Evolutionary conservation across 306 rosid species (phyloP).

Genomic region (Glycine tomentella): DNA sequence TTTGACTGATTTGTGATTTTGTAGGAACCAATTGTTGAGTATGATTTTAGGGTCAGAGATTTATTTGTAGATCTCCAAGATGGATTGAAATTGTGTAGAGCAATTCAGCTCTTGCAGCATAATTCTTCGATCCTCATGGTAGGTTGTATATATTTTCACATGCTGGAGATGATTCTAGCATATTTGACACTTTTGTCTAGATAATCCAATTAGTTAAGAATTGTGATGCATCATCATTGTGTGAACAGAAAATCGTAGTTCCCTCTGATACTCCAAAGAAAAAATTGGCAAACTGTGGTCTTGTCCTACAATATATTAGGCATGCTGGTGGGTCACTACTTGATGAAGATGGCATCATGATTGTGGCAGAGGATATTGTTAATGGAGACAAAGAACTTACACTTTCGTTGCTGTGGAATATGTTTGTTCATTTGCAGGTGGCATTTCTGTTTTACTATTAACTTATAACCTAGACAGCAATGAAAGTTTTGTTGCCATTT

Average conservation of each 20-base stretch:
- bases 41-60: conserved; percentile 76
- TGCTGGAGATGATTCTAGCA: conserved; percentile 32
- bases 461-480: conserved; percentile 16
- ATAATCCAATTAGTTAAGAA: conserved; percentile 37
- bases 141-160: conserved; percentile 22
- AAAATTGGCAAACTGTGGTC: conserved; percentile 74
- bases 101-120: conserved; percentile 80
- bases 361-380: conserved; percentile 72
- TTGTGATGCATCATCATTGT: conserved; percentile 50
- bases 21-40: conserved; percentile 80
- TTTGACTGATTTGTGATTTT: conserved; percentile 44
- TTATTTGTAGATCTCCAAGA: conserved; percentile 88
- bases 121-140: conserved; percentile 85
- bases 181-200: conserved; percentile 3
- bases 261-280: conserved; percentile 86
- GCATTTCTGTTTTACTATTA: conserved; percentile 16
- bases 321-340: conserved; percentile 76
- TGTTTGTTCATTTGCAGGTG: conserved; percentile 91
- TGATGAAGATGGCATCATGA: conserved; percentile 79
- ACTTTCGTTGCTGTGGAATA: conserved; percentile 87
- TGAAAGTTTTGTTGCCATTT: conserved; percentile 38
- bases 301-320: conserved; percentile 77
- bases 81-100: conserved; percentile 86
- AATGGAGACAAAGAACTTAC: conserved; percentile 87
- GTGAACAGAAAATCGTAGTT: conserved; percentile 77